Evolutionary conservation across 164 flowering plant genomes (phyloP), one percentile per base, ranked within the genome.

Genomic region (Kalanchoe fedtschenkoi): DNA sequence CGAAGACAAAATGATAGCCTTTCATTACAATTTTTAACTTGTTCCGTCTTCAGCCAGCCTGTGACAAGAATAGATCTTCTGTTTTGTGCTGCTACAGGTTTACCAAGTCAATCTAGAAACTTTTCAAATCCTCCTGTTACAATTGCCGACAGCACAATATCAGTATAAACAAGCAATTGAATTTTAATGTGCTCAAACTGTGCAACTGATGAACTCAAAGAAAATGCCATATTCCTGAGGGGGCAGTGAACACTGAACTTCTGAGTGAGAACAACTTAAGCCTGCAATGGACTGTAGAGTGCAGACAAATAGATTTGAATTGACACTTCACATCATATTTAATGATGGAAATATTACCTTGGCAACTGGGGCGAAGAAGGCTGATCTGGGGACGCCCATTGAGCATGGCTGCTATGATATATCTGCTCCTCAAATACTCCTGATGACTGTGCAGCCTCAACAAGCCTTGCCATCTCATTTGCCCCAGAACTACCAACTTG

Each of bases 311-410:
- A 47, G 14, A 21, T 19, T 22, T 24, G 4, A 51, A 3, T 26
- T 1, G 3, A 19, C 15, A 47, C 54, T 47, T 47, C 28, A 47
- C 28, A 6, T 21, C 13, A 47, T 5, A 51, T 29, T 24, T 24
- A 15, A 51, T n/a, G n/a, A 51, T 24, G n/a, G n/a, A 26, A 47
- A 51, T 51, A 26, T 51, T 82, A 90, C 92, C 96, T 81, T 59
- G 66, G 79, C 60, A 74, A 43, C 41, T 71, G 95, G 15, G 93
- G 96, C 17, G 92, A 85, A 61, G 96, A 84, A 15, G 97, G 95
- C 62, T 79, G 84, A 71, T 93, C 97, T 35, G 89, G 89, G 9
- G 97, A 78, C 67, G 91, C 76, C 46, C 22, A 75, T 55, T 73
- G 82, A 41, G 71, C 75, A 65, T 85, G 72, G 58, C 68, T 62